These are phyloP conservation scores for Magnaporthiopsis incrustans DNA, from an alignment of 2,329 filamentous ascomycete species.

Conservation along the genomic window DNA sequence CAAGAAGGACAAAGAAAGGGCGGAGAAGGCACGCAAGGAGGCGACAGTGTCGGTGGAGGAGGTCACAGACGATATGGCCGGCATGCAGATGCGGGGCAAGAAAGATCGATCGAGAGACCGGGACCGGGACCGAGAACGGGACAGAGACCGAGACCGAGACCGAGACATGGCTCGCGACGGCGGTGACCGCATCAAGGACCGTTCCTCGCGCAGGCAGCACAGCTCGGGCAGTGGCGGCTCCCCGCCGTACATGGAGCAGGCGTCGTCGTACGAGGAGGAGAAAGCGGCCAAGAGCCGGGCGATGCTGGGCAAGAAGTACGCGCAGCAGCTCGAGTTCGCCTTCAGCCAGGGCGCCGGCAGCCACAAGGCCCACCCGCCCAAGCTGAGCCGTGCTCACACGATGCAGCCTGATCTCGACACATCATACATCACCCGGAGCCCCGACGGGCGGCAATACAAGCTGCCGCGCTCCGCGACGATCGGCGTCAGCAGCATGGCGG, in stretches of 20 bases:
- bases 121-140: neutral
- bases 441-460: too few species aligned
- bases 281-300: too few species aligned
- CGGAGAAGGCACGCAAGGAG: neutral
- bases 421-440: too few species aligned
- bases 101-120: neutral
- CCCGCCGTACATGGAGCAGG: neutral
- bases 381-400: neutral
- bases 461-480: neutral
- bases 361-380: neutral
- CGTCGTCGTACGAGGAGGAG: neutral
- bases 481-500: neutral
- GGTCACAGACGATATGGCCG: neutral
- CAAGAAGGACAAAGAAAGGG: neutral
- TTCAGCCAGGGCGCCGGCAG: too few species aligned
- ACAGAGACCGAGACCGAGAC: neutral
- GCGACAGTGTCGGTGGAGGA: neutral
- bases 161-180: slow-evolving; percentile 1
- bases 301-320: too few species aligned
- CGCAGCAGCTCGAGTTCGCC: too few species aligned
- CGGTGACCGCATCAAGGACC: neutral
- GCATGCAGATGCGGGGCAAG: neutral
- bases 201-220: slow-evolving; percentile 1
- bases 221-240: neutral
- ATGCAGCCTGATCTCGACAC: neutral